Conservation (phyloP, 306 rosid genomes). For the Astragalus glycyphyllos region DNA sequence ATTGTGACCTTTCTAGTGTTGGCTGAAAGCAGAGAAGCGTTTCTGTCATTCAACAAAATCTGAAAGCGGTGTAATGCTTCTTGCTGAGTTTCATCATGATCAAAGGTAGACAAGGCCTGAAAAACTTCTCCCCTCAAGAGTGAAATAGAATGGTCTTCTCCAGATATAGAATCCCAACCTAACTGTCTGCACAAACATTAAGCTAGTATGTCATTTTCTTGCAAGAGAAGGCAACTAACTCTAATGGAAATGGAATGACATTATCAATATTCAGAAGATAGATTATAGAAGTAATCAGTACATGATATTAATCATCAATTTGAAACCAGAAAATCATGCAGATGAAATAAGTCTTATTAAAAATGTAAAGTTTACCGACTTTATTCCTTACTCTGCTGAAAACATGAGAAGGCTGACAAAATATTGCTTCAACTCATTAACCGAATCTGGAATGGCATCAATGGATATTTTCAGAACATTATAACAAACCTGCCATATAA, state of each 20-base stretch:
- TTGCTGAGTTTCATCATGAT: slow-evolving; percentile 54
- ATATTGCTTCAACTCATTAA: slow-evolving; percentile 58
- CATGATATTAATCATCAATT: slow-evolving; percentile 2
- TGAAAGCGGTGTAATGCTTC: slow-evolving; percentile 64
- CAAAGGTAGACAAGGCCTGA: slow-evolving; percentile 58
- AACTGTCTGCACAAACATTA: slow-evolving; percentile 50
- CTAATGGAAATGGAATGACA: background rate
- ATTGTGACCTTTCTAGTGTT: slow-evolving; percentile 57
- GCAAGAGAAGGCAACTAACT: background rate
- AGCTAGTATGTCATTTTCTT: slow-evolving; percentile 9
- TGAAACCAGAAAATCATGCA: slow-evolving; percentile 21
- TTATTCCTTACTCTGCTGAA: slow-evolving; percentile 59
- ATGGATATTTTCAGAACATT: slow-evolving; percentile 44
- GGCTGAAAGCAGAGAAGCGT: slow-evolving; percentile 59
- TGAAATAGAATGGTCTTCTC: slow-evolving; percentile 56
- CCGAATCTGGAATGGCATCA: slow-evolving; percentile 62
- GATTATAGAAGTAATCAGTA: background rate
- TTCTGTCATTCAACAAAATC: slow-evolving; percentile 49
- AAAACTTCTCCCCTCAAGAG: slow-evolving; percentile 56
- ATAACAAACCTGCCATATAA: slow-evolving; percentile 54
- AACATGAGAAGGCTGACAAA: slow-evolving; percentile 58
- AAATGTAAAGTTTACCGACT: slow-evolving; percentile 1
- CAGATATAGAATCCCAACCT: slow-evolving; percentile 66
- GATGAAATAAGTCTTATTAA: slow-evolving; percentile 5
- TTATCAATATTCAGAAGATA: background rate